Evolutionary conservation across 192 early-diverging fungal species (phyloP).

Genomic region (Coemansia sp.): DNA sequence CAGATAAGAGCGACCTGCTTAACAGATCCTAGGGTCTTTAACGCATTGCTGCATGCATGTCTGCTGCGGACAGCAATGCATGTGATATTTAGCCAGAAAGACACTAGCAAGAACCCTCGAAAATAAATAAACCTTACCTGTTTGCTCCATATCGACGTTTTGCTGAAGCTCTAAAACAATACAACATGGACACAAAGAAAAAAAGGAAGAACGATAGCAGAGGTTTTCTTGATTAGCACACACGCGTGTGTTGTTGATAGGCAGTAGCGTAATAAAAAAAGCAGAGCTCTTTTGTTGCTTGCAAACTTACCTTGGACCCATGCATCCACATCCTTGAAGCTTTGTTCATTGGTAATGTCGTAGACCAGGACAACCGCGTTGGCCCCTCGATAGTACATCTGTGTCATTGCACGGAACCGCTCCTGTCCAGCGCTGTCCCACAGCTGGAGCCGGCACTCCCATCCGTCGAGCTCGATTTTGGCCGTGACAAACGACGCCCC

Average conservation of each 20-base stretch:
- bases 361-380: conserved; percentile 73
- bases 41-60: not conserved
- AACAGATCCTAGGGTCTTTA: not conserved
- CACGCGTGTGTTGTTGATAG: too few species aligned
- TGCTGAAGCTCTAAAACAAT: conserved; percentile 56
- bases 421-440: conserved; percentile 76
- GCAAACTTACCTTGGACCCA: conserved; percentile 58
- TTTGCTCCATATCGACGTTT: conserved; percentile 64
- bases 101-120: not conserved
- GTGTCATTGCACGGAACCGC: conserved; percentile 75
- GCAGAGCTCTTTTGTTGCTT: not conserved
- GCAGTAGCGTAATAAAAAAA: not conserved
- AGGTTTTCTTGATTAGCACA: too few species aligned
- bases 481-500: conserved; percentile 76
- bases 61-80: not conserved
- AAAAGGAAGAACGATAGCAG: not conserved
- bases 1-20: not conserved
- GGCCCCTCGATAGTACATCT: conserved; percentile 74
- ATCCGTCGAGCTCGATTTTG: conserved; percentile 73
- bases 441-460: conserved; percentile 75
- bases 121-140: conserved; percentile 43
- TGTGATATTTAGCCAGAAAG: not conserved
- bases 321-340: conserved; percentile 66
- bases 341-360: conserved; percentile 70
- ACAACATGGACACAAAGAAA: not conserved